Percentiles rank a stretch among this genome's conserved stretches.
phyloP scores from a whole-genome alignment of 306 rosid species.

The Sicyos baderoa region DNA sequence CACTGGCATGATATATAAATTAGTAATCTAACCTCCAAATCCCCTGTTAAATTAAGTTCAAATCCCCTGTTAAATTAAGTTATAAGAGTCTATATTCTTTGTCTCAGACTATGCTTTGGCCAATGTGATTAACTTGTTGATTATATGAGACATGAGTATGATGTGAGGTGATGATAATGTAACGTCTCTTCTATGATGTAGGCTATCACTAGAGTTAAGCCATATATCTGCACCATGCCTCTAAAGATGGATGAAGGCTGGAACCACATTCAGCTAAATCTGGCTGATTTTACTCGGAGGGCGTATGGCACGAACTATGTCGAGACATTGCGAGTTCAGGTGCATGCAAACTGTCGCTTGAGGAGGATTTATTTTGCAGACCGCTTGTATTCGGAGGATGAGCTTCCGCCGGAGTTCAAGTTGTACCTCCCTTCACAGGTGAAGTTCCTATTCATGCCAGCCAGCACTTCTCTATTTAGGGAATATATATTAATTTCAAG shows the following conservation, averaged over 20 bases:
- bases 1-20: no score
- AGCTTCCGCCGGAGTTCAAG: constrained; percentile 87
- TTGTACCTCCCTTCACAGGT: constrained; percentile 90
- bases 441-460: constrained; percentile 1
- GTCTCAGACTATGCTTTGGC: neutral
- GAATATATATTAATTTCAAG: no score
- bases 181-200: constrained; percentile 20
- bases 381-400: constrained; percentile 89
- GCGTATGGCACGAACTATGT: constrained; percentile 97
- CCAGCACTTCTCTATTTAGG: neutral
- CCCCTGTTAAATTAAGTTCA: no score
- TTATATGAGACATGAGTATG: neutral
- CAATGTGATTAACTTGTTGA: neutral
- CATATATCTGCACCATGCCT: constrained; percentile 90
- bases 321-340: constrained; percentile 92
- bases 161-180: neutral
- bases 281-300: constrained; percentile 74
- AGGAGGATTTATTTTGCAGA: constrained; percentile 92
- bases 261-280: constrained; percentile 89
- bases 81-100: neutral
- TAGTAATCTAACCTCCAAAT: no score
- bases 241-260: constrained; percentile 86
- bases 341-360: constrained; percentile 87
- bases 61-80: no score
- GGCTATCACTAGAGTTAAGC: constrained; percentile 81